Conservation (phyloP, 2,329 filamentous ascomycete genomes). For the Knufia fluminis region DNA sequence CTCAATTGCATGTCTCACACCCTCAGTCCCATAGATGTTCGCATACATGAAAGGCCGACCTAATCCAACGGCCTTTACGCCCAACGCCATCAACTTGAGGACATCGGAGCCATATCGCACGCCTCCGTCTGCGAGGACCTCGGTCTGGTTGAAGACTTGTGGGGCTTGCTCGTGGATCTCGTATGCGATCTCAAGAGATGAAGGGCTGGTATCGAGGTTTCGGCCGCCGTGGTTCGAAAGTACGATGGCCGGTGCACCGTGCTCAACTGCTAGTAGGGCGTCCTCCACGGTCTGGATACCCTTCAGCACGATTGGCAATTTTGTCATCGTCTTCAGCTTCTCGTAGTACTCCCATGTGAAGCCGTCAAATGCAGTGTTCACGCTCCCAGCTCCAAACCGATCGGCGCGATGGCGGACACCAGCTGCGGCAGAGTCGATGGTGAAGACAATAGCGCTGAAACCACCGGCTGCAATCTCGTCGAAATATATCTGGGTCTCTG, state of each 20-base stretch:
- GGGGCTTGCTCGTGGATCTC: conserved; percentile 48
- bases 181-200: no score
- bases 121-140: conserved; percentile 47
- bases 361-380: no score
- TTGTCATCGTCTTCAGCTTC: no score
- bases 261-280: conserved; percentile 40
- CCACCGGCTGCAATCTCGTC: no score
- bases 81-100: conserved; percentile 45
- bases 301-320: conserved; percentile 44
- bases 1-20: conserved; percentile 29
- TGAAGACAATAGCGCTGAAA: no score
- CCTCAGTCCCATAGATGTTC: conserved; percentile 41
- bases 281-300: conserved; percentile 49
- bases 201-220: conserved; percentile 42
- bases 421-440: no score
- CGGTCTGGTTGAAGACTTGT: conserved; percentile 28
- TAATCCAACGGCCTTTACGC: conserved; percentile 45
- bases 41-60: conserved; percentile 45
- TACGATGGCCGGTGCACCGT: conserved; percentile 39
- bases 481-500: no score
- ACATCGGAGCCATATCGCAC: conserved; percentile 46
- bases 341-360: no score
- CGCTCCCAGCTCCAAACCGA: no score
- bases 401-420: no score
- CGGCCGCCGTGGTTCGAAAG: conserved; percentile 51